phyloP scores from a whole-genome alignment of 1,284 basidiomycete species.

The Pascua sp. region DNA sequence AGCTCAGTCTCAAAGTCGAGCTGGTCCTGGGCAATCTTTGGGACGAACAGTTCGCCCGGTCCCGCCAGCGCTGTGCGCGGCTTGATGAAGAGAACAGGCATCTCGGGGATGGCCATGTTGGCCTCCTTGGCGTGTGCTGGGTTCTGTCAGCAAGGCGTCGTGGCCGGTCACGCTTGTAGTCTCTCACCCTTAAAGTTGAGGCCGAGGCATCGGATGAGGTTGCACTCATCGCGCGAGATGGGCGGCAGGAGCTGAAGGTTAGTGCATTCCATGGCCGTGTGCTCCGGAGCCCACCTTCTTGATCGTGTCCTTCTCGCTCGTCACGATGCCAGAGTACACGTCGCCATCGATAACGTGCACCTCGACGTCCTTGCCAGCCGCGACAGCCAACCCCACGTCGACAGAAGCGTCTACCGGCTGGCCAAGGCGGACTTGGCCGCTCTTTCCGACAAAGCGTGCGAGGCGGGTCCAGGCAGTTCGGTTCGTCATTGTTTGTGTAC shows the following conservation, averaged over 20 bases:
- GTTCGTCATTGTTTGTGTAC: constrained; percentile 7
- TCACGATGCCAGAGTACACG: constrained; percentile 9
- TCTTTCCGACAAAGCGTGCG: constrained; percentile 31
- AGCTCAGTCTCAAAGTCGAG: constrained; percentile 54
- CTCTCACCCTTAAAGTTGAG: constrained; percentile 37
- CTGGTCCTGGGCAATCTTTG: constrained; percentile 51
- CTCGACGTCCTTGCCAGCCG: constrained; percentile 16
- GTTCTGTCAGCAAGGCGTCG: constrained; percentile 2
- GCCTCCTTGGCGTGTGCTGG: constrained; percentile 29
- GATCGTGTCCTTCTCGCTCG: constrained; percentile 3
- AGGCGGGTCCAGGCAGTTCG: constrained; percentile 25
- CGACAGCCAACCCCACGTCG: constrained; percentile 47
- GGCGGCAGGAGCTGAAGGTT: constrained; percentile 21
- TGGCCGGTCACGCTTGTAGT: too few species aligned
- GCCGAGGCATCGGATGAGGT: constrained; percentile 44
- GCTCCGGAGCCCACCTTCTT: neutral
- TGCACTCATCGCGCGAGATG: constrained; percentile 31
- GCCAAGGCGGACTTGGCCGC: constrained; percentile 23
- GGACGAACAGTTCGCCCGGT: constrained; percentile 48
- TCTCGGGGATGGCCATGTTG: constrained; percentile 38
- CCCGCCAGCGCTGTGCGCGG: constrained; percentile 52
- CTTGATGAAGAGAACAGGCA: constrained; percentile 48
- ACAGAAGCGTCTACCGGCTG: constrained; percentile 39
- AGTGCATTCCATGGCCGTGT: neutral
- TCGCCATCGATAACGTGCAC: constrained; percentile 19